phyloP scores from a whole-genome alignment of 805 yeast genomes.

The Cyberlindnera euphorbiiphila region DNA sequence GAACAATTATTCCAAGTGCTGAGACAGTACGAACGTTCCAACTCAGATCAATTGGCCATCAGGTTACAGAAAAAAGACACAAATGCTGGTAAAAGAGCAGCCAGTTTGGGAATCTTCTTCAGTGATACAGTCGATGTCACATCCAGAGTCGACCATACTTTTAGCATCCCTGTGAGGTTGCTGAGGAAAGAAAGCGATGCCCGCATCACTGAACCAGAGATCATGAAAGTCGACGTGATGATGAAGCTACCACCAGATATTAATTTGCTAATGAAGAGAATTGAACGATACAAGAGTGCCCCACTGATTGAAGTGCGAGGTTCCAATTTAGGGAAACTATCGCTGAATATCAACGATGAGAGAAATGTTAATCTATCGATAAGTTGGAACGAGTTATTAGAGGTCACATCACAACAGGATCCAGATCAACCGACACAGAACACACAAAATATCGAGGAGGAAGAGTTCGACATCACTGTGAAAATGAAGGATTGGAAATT shows the following conservation, averaged over 20 bases:
- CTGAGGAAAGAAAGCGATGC: constrained; percentile 52
- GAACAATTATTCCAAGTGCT: constrained; percentile 59
- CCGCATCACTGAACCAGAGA: constrained; percentile 58
- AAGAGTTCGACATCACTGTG: constrained; percentile 46
- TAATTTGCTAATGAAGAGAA: constrained; percentile 49
- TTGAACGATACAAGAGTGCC: constrained; percentile 59
- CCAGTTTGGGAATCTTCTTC: constrained; percentile 53
- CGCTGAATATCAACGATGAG: constrained; percentile 52
- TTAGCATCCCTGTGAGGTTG: constrained; percentile 67
- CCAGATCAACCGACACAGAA: constrained; percentile 28
- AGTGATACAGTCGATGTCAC: constrained; percentile 40
- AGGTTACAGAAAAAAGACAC: constrained; percentile 40
- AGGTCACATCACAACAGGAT: constrained; percentile 30
- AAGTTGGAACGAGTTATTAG: constrained; percentile 55
- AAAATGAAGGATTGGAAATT: constrained; percentile 64
- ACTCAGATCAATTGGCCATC: constrained; percentile 46
- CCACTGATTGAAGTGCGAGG: constrained; percentile 50
- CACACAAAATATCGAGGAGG: constrained; percentile 14
- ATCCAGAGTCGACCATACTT: constrained; percentile 56
- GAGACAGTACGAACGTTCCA: constrained; percentile 50
- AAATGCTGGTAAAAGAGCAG: constrained; percentile 35
- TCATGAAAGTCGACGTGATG: constrained; percentile 50
- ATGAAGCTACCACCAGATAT: constrained; percentile 48
- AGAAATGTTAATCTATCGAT: constrained; percentile 47
- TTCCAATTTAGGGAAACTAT: constrained; percentile 45